Evolutionary conservation across 2,329 filamentous ascomycete species (phyloP).

Genomic region (Claviceps africana): DNA sequence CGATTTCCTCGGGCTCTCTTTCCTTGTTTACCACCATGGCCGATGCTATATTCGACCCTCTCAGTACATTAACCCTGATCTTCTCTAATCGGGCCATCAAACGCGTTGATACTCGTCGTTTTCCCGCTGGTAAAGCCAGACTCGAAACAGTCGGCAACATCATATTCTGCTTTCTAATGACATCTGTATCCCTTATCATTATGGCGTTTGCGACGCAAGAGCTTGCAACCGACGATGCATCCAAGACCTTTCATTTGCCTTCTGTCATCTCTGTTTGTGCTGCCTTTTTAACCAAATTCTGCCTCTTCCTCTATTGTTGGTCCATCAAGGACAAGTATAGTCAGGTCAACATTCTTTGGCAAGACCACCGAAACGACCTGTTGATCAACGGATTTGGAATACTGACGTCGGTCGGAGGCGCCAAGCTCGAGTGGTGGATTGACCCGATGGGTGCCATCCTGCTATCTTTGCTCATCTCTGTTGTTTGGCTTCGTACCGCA

Average conservation of each 20-base stretch:
- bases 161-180: conserved; percentile 93
- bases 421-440: conserved; percentile 85
- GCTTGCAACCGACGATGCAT: conserved; percentile 40
- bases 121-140: conserved; percentile 82
- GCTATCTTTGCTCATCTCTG: conserved; percentile 63
- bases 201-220: conserved; percentile 76
- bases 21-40: conserved; percentile 97
- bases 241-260: conserved; percentile 60
- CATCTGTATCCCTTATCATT: conserved; percentile 75
- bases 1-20: conserved; percentile 73
- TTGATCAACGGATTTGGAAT: conserved; percentile 91
- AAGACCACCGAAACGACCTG: conserved; percentile 95
- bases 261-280: conserved; percentile 74
- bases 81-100: conserved; percentile 78
- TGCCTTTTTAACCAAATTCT: conserved; percentile 74
- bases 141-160: conserved; percentile 96
- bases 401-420: conserved; percentile 78
- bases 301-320: conserved; percentile 84
- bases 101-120: conserved; percentile 70
- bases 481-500: conserved; percentile 72
- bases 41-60: conserved; percentile 83
- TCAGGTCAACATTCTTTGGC: conserved; percentile 85
- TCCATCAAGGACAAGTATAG: conserved; percentile 79
- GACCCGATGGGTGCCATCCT: conserved; percentile 85
- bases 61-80: conserved; percentile 79